Percentiles rank a stretch among this genome's conserved stretches.
Evolutionary conservation across 257 asterid species (phyloP).

Genomic region (Fraxinus excelsior): DNA sequence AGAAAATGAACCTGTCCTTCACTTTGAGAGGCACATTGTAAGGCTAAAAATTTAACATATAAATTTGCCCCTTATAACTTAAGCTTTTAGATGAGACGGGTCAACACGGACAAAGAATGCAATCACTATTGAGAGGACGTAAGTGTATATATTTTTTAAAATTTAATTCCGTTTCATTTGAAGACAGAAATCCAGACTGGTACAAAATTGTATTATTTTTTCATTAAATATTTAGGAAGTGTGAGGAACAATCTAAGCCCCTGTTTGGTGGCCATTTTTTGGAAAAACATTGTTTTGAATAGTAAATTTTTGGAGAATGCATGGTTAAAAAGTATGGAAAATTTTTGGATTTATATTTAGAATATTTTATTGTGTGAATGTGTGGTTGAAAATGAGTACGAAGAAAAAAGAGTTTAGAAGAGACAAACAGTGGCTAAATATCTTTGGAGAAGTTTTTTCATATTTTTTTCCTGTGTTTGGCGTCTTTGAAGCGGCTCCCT

Average conservation of each 20-base stretch:
- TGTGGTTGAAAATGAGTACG: too few species aligned
- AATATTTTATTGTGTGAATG: too few species aligned
- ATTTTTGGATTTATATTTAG: too few species aligned
- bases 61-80: not conserved
- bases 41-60: too few species aligned
- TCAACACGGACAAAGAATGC: not conserved
- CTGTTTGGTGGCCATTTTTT: too few species aligned
- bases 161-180: not conserved
- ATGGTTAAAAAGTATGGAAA: too few species aligned
- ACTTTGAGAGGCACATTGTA: too few species aligned
- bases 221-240: conserved; percentile 6
- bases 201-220: not conserved
- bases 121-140: not conserved
- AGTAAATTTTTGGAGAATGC: too few species aligned
- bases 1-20: too few species aligned
- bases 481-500: not conserved
- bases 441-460: not conserved
- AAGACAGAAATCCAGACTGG: not conserved
- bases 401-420: too few species aligned
- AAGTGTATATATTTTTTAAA: not conserved
- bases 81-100: not conserved
- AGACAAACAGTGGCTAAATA: not conserved
- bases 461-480: not conserved
- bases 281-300: too few species aligned
- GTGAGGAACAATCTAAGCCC: not conserved